These are phyloP conservation scores for Phytophthora citrophthora DNA, from an alignment of 352 stramenopile species.

Conservation along the genomic window DNA sequence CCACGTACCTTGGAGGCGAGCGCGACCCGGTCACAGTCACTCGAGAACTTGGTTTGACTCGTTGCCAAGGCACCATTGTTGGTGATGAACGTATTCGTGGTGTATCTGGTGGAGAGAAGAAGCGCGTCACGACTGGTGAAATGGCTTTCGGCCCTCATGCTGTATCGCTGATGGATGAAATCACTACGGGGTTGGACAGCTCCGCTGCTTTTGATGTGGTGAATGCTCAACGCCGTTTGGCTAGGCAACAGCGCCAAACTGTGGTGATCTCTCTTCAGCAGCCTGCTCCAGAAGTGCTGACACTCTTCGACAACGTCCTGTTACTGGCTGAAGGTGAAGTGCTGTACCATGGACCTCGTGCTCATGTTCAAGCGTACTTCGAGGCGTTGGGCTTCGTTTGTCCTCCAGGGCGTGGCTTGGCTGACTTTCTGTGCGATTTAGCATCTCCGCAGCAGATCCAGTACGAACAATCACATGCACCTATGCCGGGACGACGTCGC, in stretches of 20 bases:
- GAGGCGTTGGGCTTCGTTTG: conserved; percentile 66
- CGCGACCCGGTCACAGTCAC: conserved; percentile 30
- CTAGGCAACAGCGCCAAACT: conserved; percentile 50
- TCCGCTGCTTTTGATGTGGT: conserved; percentile 57
- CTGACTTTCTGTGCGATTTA: conserved; percentile 59
- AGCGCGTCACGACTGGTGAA: conserved; percentile 90
- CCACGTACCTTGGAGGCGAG: conserved; percentile 46
- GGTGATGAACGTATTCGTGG: conserved; percentile 59
- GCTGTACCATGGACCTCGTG: conserved; percentile 83
- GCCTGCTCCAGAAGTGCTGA: conserved; percentile 90
- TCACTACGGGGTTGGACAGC: conserved; percentile 56
- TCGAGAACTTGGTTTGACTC: conserved; percentile 48
- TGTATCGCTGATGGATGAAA: conserved; percentile 57
- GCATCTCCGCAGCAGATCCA: conserved; percentile 45
- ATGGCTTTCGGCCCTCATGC: conserved; percentile 81
- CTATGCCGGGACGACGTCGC: conserved; percentile 36
- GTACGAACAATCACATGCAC: conserved; percentile 36
- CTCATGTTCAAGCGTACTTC: conserved; percentile 82
- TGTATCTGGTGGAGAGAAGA: conserved; percentile 90
- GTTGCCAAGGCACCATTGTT: conserved; percentile 62
- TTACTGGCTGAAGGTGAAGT: conserved; percentile 89
- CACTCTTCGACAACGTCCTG: conserved; percentile 93
- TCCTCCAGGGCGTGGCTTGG: conserved; percentile 45
- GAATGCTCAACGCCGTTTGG: conserved; percentile 39
- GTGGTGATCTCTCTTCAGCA: conserved; percentile 85